A percentile compares a stretch with the other conserved stretches of the same genome.
Evolutionary conservation across 2,329 filamentous ascomycete species (phyloP).

Genomic region (Diaporthe sp.): DNA sequence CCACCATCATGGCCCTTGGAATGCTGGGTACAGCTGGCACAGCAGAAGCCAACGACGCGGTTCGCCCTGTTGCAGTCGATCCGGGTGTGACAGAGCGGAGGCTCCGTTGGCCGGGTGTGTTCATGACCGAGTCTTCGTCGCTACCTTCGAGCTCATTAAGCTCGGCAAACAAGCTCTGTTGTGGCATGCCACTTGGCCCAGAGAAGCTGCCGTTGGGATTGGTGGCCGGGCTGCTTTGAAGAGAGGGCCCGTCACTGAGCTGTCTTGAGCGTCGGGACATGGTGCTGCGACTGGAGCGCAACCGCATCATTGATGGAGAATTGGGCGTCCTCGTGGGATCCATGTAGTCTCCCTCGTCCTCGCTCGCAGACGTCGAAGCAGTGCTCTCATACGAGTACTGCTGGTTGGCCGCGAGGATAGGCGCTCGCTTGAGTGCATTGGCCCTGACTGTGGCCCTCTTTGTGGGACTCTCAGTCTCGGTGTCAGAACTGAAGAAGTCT

Average conservation of each 20-base stretch:
- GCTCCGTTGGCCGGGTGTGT: slow-evolving; percentile 67
- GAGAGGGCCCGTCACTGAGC: slow-evolving; percentile 70
- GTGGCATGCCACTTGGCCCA: slow-evolving; percentile 64
- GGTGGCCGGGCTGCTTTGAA: slow-evolving; percentile 73
- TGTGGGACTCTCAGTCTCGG: slow-evolving; percentile 82
- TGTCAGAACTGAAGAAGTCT: slow-evolving; percentile 81
- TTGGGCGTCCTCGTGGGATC: slow-evolving; percentile 74
- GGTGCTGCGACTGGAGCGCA: slow-evolving; percentile 77
- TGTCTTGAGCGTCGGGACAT: slow-evolving; percentile 72
- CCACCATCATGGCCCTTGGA: slow-evolving; percentile 69
- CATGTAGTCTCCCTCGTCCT: slow-evolving; percentile 72
- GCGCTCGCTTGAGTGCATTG: slow-evolving; percentile 55
- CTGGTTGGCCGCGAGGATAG: slow-evolving; percentile 60
- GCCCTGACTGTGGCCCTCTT: slow-evolving; percentile 53
- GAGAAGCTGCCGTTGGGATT: slow-evolving; percentile 63
- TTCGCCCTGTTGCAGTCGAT: slow-evolving; percentile 58
- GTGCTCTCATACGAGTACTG: slow-evolving; percentile 84
- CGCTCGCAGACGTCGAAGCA: slow-evolving; percentile 87
- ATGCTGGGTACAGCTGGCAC: slow-evolving; percentile 63
- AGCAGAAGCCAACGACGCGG: slow-evolving; percentile 56
- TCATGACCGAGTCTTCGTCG: slow-evolving; percentile 77
- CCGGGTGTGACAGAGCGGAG: slow-evolving; percentile 63
- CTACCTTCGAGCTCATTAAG: slow-evolving; percentile 84
- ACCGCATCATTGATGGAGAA: slow-evolving; percentile 76
- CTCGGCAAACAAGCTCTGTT: slow-evolving; percentile 91